Evolutionary conservation across 2,329 filamentous ascomycete species (phyloP), one percentile per base, ranked within the genome.

Genomic region (Xylariaceae sp.): DNA sequence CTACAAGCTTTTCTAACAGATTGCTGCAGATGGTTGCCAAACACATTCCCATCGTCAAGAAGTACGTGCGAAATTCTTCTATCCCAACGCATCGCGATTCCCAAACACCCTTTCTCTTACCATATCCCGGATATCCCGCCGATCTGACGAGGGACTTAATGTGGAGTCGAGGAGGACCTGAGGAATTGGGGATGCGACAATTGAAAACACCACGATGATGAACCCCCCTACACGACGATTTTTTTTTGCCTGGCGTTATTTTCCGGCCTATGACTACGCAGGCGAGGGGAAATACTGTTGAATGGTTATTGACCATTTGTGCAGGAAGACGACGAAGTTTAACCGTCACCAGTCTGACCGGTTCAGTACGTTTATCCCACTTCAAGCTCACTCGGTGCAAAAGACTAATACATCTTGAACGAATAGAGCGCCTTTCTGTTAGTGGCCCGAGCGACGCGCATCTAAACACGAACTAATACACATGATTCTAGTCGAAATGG

Each of bases 1-100:
- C 37, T 52, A 34, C 6, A 54, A 44, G 26, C 6, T 47, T 50
- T 42, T 58, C 62, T 65, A 51, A 65, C 60, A 35, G 42, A 60
- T 66, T 58, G 53, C 52, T 62, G 60, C 73, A 92, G 91, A 97
- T 97, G 94, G 91, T 92, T 84, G 85, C 91, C 89, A 95, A 95
- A 85, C 94, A 97, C 80, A 86, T 97, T 75, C 87, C 91, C 73
- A 99, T 99, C 85, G 89, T 99, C 75, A 99, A 99, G 90, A 99
- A 99, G 91, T 95, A 92, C 74, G 90, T 91, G 72, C 67, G 57
- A 65, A 62, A 64, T 57, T 59, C 59, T 53, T 54, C 41, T 48
- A 50, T 54, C 53, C 43, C 50, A 55, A 52, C 55, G 54, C 50
- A 40, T 40, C 49, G 51, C 55, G 53, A 58, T 5, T 32, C 29